Evolutionary conservation across 2,329 filamentous ascomycete genomes (phyloP), one percentile per base, ranked within the genome.

Genomic region (Fusarium oligoseptatum): DNA sequence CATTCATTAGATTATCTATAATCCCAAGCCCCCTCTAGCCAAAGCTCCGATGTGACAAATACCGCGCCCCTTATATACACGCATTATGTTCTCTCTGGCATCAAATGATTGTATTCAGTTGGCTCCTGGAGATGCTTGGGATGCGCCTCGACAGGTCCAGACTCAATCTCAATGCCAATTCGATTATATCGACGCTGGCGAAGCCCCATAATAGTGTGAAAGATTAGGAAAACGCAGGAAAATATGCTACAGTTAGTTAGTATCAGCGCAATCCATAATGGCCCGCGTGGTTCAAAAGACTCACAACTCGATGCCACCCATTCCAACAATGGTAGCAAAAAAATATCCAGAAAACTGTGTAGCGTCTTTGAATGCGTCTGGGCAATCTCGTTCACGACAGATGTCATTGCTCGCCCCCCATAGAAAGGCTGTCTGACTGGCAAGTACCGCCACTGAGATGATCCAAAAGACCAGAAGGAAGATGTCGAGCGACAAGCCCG

Each of bases 381-480:
- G 76, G 32, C 76, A 80, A 62, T 76, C 71, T 50, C 80, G 75
- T 41, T 66, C 71, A 45, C 77, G 73, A 10, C 74, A 72, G 76
- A 79, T 78, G n/a, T 70, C 68, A 5, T 66, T 52, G n/a, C 60
- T 27, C 10, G 74, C 67, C 14, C 60, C 60, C 64, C 80, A 78
- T 12, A 74, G 66, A 4, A 77, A 56, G 2, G 81, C 80, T 12
- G 84, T 80, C 48, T 83, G 75, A 22, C 74, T 58, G 9, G 85
- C 85, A 11, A 85, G 77, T 17, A 86, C 73, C 14, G 83, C 84
- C 45, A 87, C 85, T 2, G 84, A 82, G 61, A 81, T 74, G 39
- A 88, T 80, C 89, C 88, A 91, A 79, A 90, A 87, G 65, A 91
- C 68, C 63, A 87, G 77, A 34, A 88, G 84, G 66, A 87, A 83